Evolutionary conservation across 306 rosid species (phyloP), one percentile per base, ranked within the genome.

Genomic region (Astragalus glycyphyllos): DNA sequence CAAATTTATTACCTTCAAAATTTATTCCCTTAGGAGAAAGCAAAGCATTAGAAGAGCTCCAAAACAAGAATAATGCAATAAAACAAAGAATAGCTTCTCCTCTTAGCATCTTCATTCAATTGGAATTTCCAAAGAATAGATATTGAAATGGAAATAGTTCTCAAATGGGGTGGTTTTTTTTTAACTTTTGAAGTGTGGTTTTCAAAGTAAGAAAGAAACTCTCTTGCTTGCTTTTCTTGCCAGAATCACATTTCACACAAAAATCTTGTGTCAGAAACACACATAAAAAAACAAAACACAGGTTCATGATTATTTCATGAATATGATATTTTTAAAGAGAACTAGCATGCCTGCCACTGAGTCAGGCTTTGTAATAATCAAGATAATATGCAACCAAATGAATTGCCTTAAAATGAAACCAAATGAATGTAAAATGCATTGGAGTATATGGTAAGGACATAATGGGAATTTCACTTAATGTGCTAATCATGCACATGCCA

Each of bases 1-100:
- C 5, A 54, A 62, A 16, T 49, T 77, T 86, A 93, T 77, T 86
- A 93, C 96, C 98, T 88, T 93, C 98, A 74, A 84, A 90, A 92
- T 93, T 93, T 7, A 90, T 92, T 38, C 98, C 98, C 83, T 93
- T 93, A 11, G 97, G 90, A 68, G 96, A 90, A 41, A 93, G 96
- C 80, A 90, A 38, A 40, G 86, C 97, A 90, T 75, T 73, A 61
- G 86, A 63, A 80, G 79, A 81, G 62, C 79, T 71, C 83, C 80
- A 88, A 53, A 79, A 66, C 77, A 59, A 80, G 60, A 88, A 68
- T 32, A 86, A 74, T 58, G 76, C 42, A 74, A 85, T 58, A 81
- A 79, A 80, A 81, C 82, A 83, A 6, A 86, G 75, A 86, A 31
- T 77, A 71, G 51, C 15, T 49, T 79, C 84, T 68, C 69, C 15